phyloP scores from a whole-genome alignment of 768 basidiomycete genomes.

The Hygrophorus russula region DNA sequence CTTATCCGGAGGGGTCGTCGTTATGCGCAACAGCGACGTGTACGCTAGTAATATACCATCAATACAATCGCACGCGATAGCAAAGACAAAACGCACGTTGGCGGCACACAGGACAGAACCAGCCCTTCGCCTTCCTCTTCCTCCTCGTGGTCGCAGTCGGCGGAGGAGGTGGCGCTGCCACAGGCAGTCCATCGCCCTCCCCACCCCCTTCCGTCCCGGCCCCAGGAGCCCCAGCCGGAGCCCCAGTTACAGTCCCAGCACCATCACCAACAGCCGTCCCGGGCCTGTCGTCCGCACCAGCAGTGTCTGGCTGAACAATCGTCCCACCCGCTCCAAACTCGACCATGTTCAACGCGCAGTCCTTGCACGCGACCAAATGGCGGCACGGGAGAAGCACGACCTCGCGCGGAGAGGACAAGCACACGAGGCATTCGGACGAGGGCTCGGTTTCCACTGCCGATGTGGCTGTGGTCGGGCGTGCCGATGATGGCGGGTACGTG shows the following conservation, averaged over 20 bases:
- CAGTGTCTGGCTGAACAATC: slow-evolving; percentile 49
- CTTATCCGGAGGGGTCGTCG: slow-evolving; percentile 45
- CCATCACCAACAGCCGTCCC: slow-evolving; percentile 15
- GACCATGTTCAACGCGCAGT: slow-evolving; percentile 94
- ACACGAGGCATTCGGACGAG: slow-evolving; percentile 85
- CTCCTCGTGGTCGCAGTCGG: slow-evolving; percentile 30
- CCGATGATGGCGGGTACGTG: slow-evolving; percentile 32
- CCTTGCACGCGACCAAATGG: slow-evolving; percentile 91
- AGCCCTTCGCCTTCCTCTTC: slow-evolving; percentile 91
- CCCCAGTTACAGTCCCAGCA: slow-evolving; percentile 12
- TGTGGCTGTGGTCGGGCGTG: slow-evolving; percentile 13
- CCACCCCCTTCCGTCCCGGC: slow-evolving; percentile 18
- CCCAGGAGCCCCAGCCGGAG: slow-evolving; percentile 14
- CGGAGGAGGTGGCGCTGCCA: slow-evolving; percentile 10
- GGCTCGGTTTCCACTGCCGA: slow-evolving; percentile 47
- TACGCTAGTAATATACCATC: slow-evolving; percentile 44
- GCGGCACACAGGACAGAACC: slow-evolving; percentile 94
- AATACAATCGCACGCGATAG: slow-evolving; percentile 1
- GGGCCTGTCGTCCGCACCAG: slow-evolving; percentile 12
- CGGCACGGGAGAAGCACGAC: slow-evolving; percentile 90
- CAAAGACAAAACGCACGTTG: slow-evolving; percentile 54
- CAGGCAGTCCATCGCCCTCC: slow-evolving; percentile 14
- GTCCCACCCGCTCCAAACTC: slow-evolving; percentile 92
- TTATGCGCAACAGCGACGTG: slow-evolving; percentile 77
- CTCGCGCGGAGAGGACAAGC: slow-evolving; percentile 78